Percentiles rank a stretch among this genome's conserved stretches.
Evolutionary conservation across 2,329 filamentous ascomycete species (phyloP).

Genomic region (Lasiodiplodia hormozganensis): DNA sequence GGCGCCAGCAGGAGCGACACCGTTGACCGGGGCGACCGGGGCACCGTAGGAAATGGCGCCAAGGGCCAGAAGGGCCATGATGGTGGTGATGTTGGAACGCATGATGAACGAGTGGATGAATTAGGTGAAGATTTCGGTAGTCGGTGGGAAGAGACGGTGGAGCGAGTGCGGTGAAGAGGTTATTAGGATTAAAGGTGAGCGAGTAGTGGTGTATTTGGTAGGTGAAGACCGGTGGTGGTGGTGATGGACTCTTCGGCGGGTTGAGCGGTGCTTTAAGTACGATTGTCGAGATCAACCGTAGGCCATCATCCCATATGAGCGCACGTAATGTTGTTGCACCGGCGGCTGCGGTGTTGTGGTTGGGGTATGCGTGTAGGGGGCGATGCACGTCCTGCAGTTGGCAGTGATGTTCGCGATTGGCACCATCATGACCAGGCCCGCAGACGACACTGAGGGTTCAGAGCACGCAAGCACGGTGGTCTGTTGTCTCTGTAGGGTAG

Average conservation of each 20-base stretch:
- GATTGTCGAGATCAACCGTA: not conserved
- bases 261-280: conserved; percentile 3
- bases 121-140: conserved; percentile 1
- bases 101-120: conserved; percentile 20
- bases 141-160: not conserved
- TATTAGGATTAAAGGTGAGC: conserved; percentile 14
- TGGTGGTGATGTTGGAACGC: conserved; percentile 26
- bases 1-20: not conserved
- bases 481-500: not conserved
- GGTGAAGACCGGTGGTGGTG: conserved; percentile 8
- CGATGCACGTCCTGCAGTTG: conserved; percentile 7
- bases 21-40: conserved; percentile 8
- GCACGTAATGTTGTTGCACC: conserved; percentile 13
- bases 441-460: conserved; percentile 12
- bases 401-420: conserved; percentile 25
- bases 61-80: conserved; percentile 28
- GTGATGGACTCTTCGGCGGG: not conserved
- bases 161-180: not conserved
- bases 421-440: not conserved
- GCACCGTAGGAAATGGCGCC: conserved; percentile 26
- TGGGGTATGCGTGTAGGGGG: conserved; percentile 8
- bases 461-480: conserved; percentile 20
- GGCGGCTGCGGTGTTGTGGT: not conserved
- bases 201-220: conserved; percentile 10
- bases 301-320: not conserved